Conservation (phyloP, 2,329 filamentous ascomycete species). For the Zymoseptoria passerinii region DNA sequence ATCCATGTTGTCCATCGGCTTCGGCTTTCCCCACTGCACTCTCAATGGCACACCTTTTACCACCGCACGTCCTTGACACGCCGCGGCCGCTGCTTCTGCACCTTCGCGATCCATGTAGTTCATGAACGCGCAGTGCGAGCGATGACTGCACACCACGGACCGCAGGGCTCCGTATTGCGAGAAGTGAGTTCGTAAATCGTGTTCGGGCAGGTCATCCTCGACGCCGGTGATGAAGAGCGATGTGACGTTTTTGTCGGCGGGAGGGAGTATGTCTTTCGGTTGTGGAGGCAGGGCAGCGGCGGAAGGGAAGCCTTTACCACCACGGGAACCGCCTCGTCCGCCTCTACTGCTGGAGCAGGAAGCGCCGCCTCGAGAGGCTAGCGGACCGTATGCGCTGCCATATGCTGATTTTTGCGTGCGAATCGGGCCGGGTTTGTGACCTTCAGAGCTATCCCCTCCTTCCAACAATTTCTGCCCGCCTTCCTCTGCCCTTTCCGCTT, state of each 20-base stretch:
- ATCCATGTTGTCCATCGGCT: conserved; percentile 84
- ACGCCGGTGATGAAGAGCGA: conserved; percentile 92
- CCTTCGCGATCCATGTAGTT: conserved; percentile 81
- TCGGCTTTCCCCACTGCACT: conserved; percentile 87
- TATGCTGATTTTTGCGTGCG: conserved; percentile 47
- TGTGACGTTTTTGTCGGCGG: conserved; percentile 74
- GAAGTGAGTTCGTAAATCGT: conserved; percentile 86
- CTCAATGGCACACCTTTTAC: conserved; percentile 85
- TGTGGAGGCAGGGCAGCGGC: conserved; percentile 68
- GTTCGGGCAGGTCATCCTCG: conserved; percentile 90
- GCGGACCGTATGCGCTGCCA: conserved; percentile 23
- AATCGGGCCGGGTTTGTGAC: conserved; percentile 59
- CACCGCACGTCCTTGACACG: conserved; percentile 79
- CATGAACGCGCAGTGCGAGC: conserved; percentile 93
- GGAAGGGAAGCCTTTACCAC: conserved; percentile 56
- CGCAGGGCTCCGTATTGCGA: conserved; percentile 80
- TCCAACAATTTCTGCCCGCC: conserved; percentile 37
- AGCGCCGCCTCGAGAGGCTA: conserved; percentile 10
- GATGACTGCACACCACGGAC: conserved; percentile 89
- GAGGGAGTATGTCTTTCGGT: conserved; percentile 78
- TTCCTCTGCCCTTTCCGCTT: conserved; percentile 31
- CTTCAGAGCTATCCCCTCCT: conserved; percentile 29
- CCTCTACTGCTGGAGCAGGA: conserved; percentile 25
- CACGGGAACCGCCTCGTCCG: conserved; percentile 34
- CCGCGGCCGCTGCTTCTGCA: conserved; percentile 76